Conservation (phyloP, 345 rosid species). For the Eucalyptus coolabah region DNA sequence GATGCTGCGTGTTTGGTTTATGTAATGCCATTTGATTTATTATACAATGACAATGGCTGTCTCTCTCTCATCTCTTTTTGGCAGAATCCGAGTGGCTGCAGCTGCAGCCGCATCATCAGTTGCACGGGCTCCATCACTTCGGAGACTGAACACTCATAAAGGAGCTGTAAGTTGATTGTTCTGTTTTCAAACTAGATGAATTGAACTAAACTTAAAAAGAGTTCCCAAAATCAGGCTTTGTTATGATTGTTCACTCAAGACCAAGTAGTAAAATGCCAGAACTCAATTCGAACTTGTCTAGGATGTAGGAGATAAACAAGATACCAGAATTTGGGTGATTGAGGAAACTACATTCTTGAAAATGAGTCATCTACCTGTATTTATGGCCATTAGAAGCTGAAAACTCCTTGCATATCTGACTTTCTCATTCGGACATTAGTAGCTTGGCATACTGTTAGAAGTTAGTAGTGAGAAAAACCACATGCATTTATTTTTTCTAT, state of each 20-base stretch:
- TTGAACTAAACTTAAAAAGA: neutral
- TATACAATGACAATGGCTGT: neutral
- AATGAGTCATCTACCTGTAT: neutral
- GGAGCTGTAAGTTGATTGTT: conserved; percentile 27
- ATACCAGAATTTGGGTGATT: neutral
- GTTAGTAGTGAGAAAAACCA: neutral
- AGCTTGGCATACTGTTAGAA: neutral
- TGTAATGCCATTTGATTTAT: neutral
- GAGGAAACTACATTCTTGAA: neutral
- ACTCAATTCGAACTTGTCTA: neutral
- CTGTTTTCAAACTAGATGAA: neutral
- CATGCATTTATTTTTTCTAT: neutral
- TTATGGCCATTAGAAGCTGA: neutral
- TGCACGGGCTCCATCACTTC: conserved; percentile 76
- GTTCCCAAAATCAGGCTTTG: neutral
- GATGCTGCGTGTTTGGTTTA: neutral
- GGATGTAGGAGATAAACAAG: neutral
- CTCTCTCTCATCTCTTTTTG: neutral
- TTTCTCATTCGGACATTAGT: neutral
- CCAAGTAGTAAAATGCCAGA: neutral
- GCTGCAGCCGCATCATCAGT: conserved; percentile 92
- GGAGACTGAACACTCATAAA: conserved; percentile 53
- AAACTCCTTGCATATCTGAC: neutral
- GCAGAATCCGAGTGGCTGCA: conserved; percentile 95
- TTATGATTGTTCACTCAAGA: neutral